Evolutionary conservation across 2,329 filamentous ascomycete species (phyloP), one percentile per base, ranked within the genome.

Genomic region (Neocatenulostroma microsporum): DNA sequence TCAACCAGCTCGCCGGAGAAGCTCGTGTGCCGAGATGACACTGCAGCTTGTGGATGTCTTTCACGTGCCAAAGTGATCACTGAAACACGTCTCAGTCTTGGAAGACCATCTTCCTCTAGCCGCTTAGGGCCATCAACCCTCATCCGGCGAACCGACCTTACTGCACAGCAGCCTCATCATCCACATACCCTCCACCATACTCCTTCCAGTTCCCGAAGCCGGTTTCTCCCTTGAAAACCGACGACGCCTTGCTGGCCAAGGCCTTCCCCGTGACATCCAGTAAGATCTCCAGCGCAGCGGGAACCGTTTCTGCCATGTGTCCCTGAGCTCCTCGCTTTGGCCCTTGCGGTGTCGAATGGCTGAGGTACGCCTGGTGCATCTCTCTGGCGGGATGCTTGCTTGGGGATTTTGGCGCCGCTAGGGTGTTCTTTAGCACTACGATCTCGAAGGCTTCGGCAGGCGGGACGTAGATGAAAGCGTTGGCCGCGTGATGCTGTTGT

Each of bases 391-490:
- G 23, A 8, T 25, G 8, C 23, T 25, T 25, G 23, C 23, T 25
- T n/a, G 23, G 23, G 26, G 26, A 15, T 28, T 15, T 4, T 14
- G 4, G 28, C 10, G 14, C 8, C 11, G 18, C 17, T 19, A 19
- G 28, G 14, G 28, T 30, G 2, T 25, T 14, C 9, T 27, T 25
- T 15, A 25, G 14, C 14, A 34, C n/a, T 10, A 14, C 21, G 17
- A 34, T 34, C 4, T 34, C 32, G 32, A 34, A 34, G 15, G 32
- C 21, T 11, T 21, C 10, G 21, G 32, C 11, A 15, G 32, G 32
- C 21, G 32, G 32, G 32, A 34, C 20, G 32, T 34, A 34, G 32
- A 34, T 21, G 15, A 25, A 34, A 15, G 32, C 20, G 21, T 34
- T 34, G n/a, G 21, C n/a, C n/a, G n/a, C n/a, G n/a, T 24, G n/a